Base-by-base conservation (phyloP, 768 basidiomycete species). In the Leccinum fibrillosum region DNA sequence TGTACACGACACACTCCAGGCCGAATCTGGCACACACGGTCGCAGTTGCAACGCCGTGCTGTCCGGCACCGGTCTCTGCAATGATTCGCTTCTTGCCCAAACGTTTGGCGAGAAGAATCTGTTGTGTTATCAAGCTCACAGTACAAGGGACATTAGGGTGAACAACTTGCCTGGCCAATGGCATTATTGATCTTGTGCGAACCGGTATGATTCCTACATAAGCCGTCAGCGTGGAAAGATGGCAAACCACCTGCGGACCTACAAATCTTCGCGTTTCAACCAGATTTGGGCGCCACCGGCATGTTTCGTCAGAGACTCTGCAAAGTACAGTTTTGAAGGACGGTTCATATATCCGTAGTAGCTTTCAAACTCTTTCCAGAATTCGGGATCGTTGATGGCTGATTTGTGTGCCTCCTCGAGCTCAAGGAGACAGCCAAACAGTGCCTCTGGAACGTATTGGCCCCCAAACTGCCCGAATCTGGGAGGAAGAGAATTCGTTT, bases 181-280 rank as follows among this genome's bases (percentile, higher is more conserved):
- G 96, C 96, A 72, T 99, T 99, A 76, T 98, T 98, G 69, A 99
- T 98, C 75, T 98, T 99, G 75, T 99, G 97, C 10, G 95, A 98
- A 15, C 97, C 97, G 0, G 97, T 98, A 71, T 98, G 96, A 72
- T 99, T 99, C 58, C 90, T 92, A 57, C 34, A 52, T 13, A 45
- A n/a, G 19, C 7, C 19, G 44, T 74, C 49, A 55, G 48, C 23
- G 21, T 6, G 55, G 9, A 26, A 5, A 45, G 13, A 28, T 19
- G 21, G 26, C 50, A 21, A 48, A 19, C 21, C 52, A 21, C 54
- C 42, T 23, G 25, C 19, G 11, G 23, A 71, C 88, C 61, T 62
- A 89, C 89, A 96, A 69, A 66, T 96, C 94, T 75, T 95, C 96
- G 49, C 94, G 86, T 80, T 99, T 99, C 66, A 99, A 76, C 97